Evolutionary conservation across 805 yeast species (phyloP).

Genomic region (Sugiyamaella smithiae): DNA sequence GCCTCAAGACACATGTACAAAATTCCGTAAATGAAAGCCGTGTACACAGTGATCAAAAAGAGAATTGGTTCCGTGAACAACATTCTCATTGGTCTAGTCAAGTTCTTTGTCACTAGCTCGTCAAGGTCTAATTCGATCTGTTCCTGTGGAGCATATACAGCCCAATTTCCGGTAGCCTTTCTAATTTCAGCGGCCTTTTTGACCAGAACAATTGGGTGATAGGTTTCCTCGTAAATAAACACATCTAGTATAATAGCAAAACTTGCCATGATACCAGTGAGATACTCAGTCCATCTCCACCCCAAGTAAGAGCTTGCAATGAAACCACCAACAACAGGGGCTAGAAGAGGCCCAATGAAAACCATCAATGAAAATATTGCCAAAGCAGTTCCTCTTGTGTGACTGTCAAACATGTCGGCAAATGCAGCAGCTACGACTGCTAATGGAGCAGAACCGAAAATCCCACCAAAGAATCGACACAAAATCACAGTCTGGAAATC

Average conservation of each 20-base stretch:
- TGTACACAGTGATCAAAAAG: conserved; percentile 61
- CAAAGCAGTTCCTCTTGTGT: conserved; percentile 71
- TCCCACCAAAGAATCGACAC: conserved; percentile 77
- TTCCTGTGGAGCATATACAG: conserved; percentile 73
- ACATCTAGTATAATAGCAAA: conserved; percentile 39
- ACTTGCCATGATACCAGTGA: conserved; percentile 59
- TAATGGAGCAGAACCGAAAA: conserved; percentile 79
- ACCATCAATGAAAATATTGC: conserved; percentile 71
- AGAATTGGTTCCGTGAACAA: conserved; percentile 67
- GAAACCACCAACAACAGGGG: conserved; percentile 75
- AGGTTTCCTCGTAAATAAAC: conserved; percentile 56
- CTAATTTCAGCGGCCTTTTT: conserved; percentile 61
- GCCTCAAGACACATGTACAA: conserved; percentile 69
- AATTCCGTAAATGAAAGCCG: conserved; percentile 77
- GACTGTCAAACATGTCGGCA: conserved; percentile 73
- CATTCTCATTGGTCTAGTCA: conserved; percentile 67
- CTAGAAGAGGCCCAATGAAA: conserved; percentile 72
- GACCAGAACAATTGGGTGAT: conserved; percentile 62
- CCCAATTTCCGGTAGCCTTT: conserved; percentile 73
- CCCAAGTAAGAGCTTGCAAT: conserved; percentile 56
- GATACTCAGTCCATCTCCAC: conserved; percentile 83
- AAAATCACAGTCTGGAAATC: conserved; percentile 74
- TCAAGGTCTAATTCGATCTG: conserved; percentile 50
- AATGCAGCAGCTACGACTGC: conserved; percentile 85
- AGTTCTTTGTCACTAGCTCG: conserved; percentile 59